Conservation (phyloP, 2,329 filamentous ascomycete species). For the Tolypocladium album region DNA sequence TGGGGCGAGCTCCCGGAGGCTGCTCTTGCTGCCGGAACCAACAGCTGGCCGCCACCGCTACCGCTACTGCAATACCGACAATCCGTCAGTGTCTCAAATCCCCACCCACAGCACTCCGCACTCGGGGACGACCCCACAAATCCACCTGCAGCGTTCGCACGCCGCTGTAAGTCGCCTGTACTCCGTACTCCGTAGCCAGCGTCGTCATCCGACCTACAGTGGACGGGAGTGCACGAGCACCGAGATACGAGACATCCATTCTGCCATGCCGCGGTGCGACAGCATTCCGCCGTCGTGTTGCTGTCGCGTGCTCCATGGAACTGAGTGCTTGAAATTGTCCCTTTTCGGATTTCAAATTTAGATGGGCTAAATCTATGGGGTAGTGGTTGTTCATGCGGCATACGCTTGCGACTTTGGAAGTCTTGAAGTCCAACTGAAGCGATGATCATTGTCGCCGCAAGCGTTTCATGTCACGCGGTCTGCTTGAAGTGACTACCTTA, state of each 20-base stretch:
- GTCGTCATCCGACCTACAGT: background rate
- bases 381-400: too few relatives aligned
- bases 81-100: conserved; percentile 1
- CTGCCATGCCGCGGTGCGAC: background rate
- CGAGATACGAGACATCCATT: background rate
- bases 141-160: background rate
- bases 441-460: background rate
- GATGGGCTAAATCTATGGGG: too few relatives aligned
- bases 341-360: background rate
- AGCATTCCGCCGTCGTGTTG: background rate
- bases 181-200: too few relatives aligned
- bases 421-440: background rate
- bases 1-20: background rate
- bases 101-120: background rate
- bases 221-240: too few relatives aligned
- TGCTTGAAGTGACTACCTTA: too few relatives aligned
- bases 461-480: background rate
- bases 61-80: background rate
- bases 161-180: background rate
- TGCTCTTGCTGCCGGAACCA: background rate
- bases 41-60: background rate
- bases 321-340: background rate
- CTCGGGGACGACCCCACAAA: background rate
- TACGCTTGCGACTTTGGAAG: too few relatives aligned
- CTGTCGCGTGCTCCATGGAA: background rate